These are phyloP conservation scores for Epichloe typhina DNA, from an alignment of 2,329 filamentous ascomycete species.

Conservation along the genomic window DNA sequence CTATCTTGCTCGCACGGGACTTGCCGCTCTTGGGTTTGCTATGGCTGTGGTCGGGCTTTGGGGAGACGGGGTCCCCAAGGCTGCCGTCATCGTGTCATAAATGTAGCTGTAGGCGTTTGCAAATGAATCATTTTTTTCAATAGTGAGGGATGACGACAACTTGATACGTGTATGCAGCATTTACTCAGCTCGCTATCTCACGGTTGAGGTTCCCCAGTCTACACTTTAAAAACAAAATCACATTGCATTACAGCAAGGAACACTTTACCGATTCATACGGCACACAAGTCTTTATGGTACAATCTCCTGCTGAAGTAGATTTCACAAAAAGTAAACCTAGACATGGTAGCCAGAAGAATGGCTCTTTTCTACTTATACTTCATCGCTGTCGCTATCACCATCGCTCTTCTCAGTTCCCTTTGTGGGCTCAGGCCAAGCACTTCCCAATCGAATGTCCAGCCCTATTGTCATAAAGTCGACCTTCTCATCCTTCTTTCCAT, in stretches of 20 bases:
- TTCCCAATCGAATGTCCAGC: conserved; percentile 7
- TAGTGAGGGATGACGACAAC: not conserved
- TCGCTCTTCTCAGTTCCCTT: conserved; percentile 8
- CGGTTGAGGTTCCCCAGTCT: not conserved
- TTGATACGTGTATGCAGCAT: not conserved
- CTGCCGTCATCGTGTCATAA: conserved; percentile 21
- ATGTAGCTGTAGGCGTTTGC: not conserved
- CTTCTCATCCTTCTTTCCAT: conserved; percentile 10
- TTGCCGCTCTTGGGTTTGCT: conserved; percentile 43
- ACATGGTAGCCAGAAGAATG: not conserved
- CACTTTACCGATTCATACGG: too few species aligned
- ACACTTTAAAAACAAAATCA: not conserved
- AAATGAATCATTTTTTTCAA: not conserved
- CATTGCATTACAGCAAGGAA: not conserved
- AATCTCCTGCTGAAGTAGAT: too few species aligned
- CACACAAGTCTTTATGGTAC: too few species aligned
- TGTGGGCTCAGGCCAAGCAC: conserved; percentile 11
- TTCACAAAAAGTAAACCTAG: too few species aligned
- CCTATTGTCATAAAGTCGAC: conserved; percentile 19
- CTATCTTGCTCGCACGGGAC: conserved; percentile 38
- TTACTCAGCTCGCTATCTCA: not conserved
- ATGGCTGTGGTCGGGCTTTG: conserved; percentile 53
- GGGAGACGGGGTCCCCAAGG: conserved; percentile 41
- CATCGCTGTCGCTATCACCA: not conserved
- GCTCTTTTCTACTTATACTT: not conserved